Evolutionary conservation across 805 yeast species (phyloP), one percentile per base, ranked within the genome.

Genomic region (Schwanniomyces polymorphus): DNA sequence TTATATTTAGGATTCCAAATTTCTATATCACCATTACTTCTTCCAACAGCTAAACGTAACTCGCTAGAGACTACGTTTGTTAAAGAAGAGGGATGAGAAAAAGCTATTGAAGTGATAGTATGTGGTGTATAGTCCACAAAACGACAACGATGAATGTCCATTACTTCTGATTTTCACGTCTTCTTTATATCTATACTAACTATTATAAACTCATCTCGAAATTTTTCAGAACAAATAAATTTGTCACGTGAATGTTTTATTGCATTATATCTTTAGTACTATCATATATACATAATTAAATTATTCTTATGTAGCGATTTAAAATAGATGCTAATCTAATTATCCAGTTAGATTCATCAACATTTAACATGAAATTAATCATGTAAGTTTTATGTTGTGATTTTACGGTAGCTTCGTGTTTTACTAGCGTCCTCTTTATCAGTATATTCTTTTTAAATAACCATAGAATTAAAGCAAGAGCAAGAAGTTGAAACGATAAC

Each of bases 21-120:
- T 67, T 94, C 99, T 49, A 94, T 87, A 59, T 91, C 91, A 34
- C 99, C 99, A 62, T 94, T 91, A 40, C 89, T 81, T 64, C 97
- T 79, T 27, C 97, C 98, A 5, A 92, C 87, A 0, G 98, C 97
- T 33, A 94, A 68, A 49, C 97, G 76, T 46, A 90, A 71, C 49
- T 80, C 84, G 21, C 64, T 67, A 25, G 81, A 84, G 1, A 59
- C 59, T 5, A 55, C 48, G 12, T 45, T 48, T 1, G 82, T 72
- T 26, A 71, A 56, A 9, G 53, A 43, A 0, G 88, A 79, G 5
- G 67, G 62, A 60, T 82, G 88, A 28, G 92, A 86, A 63, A 91
- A 92, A 2, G 88, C 85, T 43, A 87, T 67, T 0, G 95, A 79
- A 0, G 97, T 89, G 46, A 92, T 85, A 18, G 89, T 81, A 45